These are phyloP conservation scores for Gryganskiella cystojenkinii DNA, from an alignment of 192 early-diverging fungal species.

Conservation along the genomic window DNA sequence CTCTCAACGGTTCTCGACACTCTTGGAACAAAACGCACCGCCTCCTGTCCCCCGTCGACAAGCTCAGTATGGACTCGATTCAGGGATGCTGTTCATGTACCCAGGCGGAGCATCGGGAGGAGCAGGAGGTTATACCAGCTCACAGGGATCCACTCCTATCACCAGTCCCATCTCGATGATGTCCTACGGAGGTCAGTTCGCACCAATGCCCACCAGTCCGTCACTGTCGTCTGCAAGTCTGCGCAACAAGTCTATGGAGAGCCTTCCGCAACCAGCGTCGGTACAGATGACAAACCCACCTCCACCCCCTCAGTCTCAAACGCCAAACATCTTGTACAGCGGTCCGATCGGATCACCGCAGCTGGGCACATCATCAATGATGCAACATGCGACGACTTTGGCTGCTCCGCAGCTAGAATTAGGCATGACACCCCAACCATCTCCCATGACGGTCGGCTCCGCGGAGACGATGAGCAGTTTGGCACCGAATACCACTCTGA, in stretches of 20 bases:
- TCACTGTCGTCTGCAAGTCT: slow-evolving; percentile 1
- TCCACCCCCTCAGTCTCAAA: neutral
- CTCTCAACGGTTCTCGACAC: slow-evolving; percentile 12
- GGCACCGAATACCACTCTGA: too few relatives aligned
- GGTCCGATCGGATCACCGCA: neutral
- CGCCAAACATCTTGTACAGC: neutral
- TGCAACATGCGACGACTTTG: too few relatives aligned
- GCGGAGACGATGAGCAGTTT: too few relatives aligned
- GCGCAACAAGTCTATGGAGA: too few relatives aligned
- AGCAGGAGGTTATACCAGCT: neutral
- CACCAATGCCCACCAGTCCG: neutral
- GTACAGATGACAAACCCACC: neutral
- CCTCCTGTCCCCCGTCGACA: slow-evolving; percentile 9
- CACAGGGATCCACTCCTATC: slow-evolving; percentile 6
- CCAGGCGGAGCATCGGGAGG: too few relatives aligned
- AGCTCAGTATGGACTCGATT: neutral
- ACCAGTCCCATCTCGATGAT: neutral
- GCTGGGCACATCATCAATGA: neutral
- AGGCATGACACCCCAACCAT: too few relatives aligned
- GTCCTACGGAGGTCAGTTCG: neutral
- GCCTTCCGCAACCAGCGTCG: too few relatives aligned
- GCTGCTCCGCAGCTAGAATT: too few relatives aligned
- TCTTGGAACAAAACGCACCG: slow-evolving; percentile 11
- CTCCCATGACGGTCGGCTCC: too few relatives aligned
- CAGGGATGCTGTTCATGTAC: neutral